Conservation (phyloP, 805 yeast species). For the Kodamaea neixiangensis region DNA sequence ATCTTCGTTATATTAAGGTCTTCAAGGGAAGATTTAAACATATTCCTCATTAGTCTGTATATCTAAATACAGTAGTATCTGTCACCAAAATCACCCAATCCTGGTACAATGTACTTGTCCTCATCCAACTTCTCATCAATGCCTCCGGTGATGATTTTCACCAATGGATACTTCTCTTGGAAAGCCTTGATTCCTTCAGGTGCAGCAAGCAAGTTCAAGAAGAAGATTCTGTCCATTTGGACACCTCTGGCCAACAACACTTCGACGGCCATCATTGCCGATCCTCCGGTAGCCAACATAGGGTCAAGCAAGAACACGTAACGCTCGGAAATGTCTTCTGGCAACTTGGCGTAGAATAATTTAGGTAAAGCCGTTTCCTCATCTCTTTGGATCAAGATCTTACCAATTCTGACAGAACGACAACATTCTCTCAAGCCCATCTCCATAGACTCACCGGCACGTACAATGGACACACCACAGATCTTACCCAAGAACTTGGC, state of each 20-base stretch:
- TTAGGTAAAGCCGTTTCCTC: conserved; percentile 96
- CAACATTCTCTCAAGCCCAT: conserved; percentile 97
- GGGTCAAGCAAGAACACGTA: conserved; percentile 94
- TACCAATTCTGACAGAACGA: conserved; percentile 93
- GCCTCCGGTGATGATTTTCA: conserved; percentile 91
- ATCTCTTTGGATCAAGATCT: conserved; percentile 94
- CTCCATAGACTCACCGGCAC: conserved; percentile 99
- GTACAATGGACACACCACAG: conserved; percentile 95
- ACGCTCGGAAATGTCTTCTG: conserved; percentile 85
- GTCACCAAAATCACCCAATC: conserved; percentile 98
- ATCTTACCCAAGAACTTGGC: conserved; percentile 85
- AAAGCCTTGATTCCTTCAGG: conserved; percentile 91
- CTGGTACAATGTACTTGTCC: conserved; percentile 84
- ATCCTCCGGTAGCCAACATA: conserved; percentile 98
- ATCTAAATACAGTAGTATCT: conserved; percentile 92
- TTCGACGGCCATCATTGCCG: conserved; percentile 96
- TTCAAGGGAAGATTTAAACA: not conserved
- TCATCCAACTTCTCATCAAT: conserved; percentile 86
- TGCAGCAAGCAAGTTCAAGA: conserved; percentile 87
- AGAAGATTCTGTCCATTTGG: conserved; percentile 80
- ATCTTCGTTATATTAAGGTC: too few species aligned
- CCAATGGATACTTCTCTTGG: conserved; percentile 75
- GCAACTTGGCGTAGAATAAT: conserved; percentile 89
- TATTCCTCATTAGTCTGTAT: too few species aligned
- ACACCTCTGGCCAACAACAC: conserved; percentile 88